phyloP scores from a whole-genome alignment of 495 filamentous ascomycete species.

The Talaromyces ruber region DNA sequence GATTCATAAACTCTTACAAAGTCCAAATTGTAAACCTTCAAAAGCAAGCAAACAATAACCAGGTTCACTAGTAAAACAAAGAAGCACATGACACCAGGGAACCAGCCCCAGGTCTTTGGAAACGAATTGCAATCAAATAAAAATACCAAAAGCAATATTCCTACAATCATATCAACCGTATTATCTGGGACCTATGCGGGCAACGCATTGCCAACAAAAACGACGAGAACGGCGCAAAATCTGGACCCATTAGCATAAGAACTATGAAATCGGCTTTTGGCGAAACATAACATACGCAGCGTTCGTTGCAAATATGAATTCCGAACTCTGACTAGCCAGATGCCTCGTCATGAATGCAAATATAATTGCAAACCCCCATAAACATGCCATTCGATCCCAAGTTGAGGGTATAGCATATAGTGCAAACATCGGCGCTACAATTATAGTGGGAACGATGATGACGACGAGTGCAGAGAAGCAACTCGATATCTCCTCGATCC shows the following conservation, averaged over 20 bases:
- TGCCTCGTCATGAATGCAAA: neutral
- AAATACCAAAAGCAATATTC: neutral
- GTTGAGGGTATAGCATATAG: neutral
- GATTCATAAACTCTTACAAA: neutral
- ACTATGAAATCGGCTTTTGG: neutral
- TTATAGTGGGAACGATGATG: conserved; percentile 1
- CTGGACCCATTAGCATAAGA: neutral
- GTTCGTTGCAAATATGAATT: neutral
- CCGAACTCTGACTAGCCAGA: neutral
- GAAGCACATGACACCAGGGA: neutral
- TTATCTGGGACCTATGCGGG: neutral
- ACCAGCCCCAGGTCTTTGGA: neutral
- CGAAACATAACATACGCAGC: conserved; percentile 5
- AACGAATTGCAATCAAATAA: neutral
- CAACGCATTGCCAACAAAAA: conserved; percentile 1
- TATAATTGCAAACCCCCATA: conserved; percentile 1
- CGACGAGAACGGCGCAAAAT: conserved; percentile 2
- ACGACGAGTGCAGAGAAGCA: neutral
- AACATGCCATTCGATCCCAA: neutral
- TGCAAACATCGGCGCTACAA: conserved; percentile 1
- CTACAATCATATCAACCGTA: neutral
- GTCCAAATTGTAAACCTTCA: neutral
- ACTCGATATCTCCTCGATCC: neutral
- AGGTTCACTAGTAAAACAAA: neutral
- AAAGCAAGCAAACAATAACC: neutral